A percentile compares a stretch with the other conserved stretches of the same genome.
phyloP scores from a whole-genome alignment of 2,329 filamentous ascomycete genomes.

The Aspergillus clavatus region DNA sequence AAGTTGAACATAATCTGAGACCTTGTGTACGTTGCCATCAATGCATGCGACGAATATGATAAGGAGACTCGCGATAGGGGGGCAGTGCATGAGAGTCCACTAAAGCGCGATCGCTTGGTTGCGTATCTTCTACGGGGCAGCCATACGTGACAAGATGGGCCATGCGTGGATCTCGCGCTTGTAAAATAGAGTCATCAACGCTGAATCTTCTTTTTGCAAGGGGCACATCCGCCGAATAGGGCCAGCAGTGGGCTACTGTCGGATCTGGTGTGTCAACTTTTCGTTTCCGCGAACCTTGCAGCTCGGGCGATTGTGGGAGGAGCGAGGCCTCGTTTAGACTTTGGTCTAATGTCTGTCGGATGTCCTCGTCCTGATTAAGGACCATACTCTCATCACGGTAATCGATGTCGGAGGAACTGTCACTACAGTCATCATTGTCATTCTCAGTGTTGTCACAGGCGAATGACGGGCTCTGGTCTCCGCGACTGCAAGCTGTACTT shows the following conservation, averaged over 20 bases:
- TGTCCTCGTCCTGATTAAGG: conserved; percentile 2
- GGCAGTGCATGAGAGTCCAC: background rate
- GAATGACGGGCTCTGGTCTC: background rate
- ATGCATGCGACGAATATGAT: background rate
- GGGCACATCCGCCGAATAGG: background rate
- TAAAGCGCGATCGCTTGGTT: background rate
- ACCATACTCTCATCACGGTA: conserved; percentile 6
- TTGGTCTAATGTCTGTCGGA: background rate
- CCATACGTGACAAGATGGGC: background rate
- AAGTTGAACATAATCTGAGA: background rate
- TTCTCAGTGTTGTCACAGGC: conserved; percentile 1
- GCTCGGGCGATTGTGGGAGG: background rate
- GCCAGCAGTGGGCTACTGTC: background rate
- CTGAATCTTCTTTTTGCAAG: conserved; percentile 10
- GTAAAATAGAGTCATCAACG: background rate
- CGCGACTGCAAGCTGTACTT: background rate
- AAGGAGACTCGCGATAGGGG: background rate
- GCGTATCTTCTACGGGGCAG: background rate
- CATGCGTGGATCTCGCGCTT: background rate
- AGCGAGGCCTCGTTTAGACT: background rate
- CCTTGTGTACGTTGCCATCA: background rate
- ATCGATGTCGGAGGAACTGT: conserved; percentile 4
- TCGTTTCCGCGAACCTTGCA: conserved; percentile 10
- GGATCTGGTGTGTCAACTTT: conserved; percentile 7
- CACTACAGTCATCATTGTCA: conserved; percentile 11